A percentile compares a stretch with the other conserved stretches of the same genome.
Evolutionary conservation across 768 basidiomycete genomes (phyloP).

Genomic region (Sutorius australiensis): DNA sequence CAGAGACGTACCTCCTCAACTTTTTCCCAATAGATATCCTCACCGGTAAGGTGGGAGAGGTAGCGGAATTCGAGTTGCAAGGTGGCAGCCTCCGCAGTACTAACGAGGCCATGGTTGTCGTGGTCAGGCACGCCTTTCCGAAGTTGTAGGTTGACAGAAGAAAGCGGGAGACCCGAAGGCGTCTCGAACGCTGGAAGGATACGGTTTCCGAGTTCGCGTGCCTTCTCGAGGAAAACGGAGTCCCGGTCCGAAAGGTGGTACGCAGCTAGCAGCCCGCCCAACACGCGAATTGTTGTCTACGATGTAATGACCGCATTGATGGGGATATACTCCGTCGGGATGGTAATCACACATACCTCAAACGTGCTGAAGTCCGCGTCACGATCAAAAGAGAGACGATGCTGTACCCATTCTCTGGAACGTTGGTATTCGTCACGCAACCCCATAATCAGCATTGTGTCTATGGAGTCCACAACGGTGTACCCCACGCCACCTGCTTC

Average conservation of each 20-base stretch:
- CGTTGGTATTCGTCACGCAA: constrained; percentile 73
- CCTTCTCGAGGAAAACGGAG: constrained; percentile 66
- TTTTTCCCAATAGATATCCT: constrained; percentile 77
- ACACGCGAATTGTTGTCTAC: constrained; percentile 87
- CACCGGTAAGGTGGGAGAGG: constrained; percentile 72
- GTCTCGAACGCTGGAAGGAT: constrained; percentile 82
- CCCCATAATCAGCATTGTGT: constrained; percentile 85
- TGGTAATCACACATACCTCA: constrained; percentile 53
- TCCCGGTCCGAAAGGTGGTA: constrained; percentile 74
- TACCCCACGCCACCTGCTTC: constrained; percentile 81
- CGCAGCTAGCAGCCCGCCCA: constrained; percentile 87
- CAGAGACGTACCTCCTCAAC: constrained; percentile 56
- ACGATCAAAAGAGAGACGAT: constrained; percentile 67
- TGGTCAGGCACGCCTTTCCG: constrained; percentile 55
- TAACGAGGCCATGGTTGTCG: constrained; percentile 60
- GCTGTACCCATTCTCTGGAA: constrained; percentile 73
- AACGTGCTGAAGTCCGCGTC: constrained; percentile 85
- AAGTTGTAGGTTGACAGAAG: constrained; percentile 69
- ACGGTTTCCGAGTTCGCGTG: constrained; percentile 81
- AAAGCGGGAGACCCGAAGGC: constrained; percentile 74
- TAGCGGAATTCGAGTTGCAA: constrained; percentile 91
- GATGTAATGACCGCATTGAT: constrained; percentile 4
- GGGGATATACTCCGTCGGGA: neutral
- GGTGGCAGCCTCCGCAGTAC: constrained; percentile 84
- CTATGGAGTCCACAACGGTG: constrained; percentile 83